A percentile compares a stretch with the other conserved stretches of the same genome.
phyloP scores from a whole-genome alignment of 2,329 filamentous ascomycete species.

The Neoscytalidium dimidiatum region DNA sequence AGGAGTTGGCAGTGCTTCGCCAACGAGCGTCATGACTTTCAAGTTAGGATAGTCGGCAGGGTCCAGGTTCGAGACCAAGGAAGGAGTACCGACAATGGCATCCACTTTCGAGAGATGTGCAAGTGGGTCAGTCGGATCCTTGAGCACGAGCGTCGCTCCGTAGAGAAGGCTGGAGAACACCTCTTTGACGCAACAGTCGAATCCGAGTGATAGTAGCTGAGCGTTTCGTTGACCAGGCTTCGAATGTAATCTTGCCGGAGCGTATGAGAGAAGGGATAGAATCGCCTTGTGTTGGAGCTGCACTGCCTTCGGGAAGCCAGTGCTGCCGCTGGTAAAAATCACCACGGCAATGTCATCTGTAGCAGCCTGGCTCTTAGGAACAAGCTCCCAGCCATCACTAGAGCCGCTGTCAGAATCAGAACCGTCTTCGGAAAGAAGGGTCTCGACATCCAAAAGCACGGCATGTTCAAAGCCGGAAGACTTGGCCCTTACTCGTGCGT shows the following conservation, averaged over 20 bases:
- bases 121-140: constrained; percentile 15
- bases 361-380: not conserved
- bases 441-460: not conserved
- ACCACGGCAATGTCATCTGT: constrained; percentile 2
- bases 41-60: constrained; percentile 12
- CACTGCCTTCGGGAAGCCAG: constrained; percentile 17
- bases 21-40: constrained; percentile 7
- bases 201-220: constrained; percentile 20
- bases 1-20: constrained; percentile 13
- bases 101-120: constrained; percentile 13
- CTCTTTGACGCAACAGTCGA: constrained; percentile 21
- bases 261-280: constrained; percentile 16
- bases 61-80: constrained; percentile 8
- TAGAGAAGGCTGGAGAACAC: constrained; percentile 20
- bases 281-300: constrained; percentile 15
- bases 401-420: not conserved
- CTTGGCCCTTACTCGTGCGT: not conserved
- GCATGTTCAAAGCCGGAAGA: not conserved
- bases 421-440: not conserved
- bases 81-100: constrained; percentile 18
- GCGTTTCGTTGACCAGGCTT: constrained; percentile 18
- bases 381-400: not conserved
- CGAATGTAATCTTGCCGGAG: constrained; percentile 11
- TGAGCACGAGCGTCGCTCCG: constrained; percentile 20
- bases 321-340: constrained; percentile 21